These are phyloP conservation scores for Xanthoconium separans DNA, from an alignment of 1,284 basidiomycete species.

Conservation along the genomic window DNA sequence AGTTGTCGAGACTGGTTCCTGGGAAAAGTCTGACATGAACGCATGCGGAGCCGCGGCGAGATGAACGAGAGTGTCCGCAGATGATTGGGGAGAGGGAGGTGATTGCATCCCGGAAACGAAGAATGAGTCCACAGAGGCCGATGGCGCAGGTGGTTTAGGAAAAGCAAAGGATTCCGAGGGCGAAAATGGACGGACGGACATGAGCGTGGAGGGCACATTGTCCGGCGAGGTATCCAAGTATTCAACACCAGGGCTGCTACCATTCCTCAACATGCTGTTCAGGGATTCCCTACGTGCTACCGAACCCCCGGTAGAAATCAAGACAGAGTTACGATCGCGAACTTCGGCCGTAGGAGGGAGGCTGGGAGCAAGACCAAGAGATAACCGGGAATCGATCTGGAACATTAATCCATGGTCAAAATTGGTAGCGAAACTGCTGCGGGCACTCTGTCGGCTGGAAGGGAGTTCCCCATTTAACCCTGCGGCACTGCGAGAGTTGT, in stretches of 20 bases:
- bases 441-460: slow-evolving; percentile 23
- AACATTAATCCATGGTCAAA: slow-evolving; percentile 37
- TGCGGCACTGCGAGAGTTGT: slow-evolving; percentile 1
- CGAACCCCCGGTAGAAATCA: slow-evolving; percentile 21
- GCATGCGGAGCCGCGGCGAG: slow-evolving; percentile 16
- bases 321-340: slow-evolving; percentile 30
- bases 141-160: slow-evolving; percentile 53
- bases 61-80: slow-evolving; percentile 23
- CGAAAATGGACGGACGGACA: slow-evolving; percentile 64
- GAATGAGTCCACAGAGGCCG: slow-evolving; percentile 1
- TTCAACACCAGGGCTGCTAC: slow-evolving; percentile 35
- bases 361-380: slow-evolving; percentile 15
- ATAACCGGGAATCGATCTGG: slow-evolving; percentile 13
- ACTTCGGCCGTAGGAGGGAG: slow-evolving; percentile 52
- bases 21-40: slow-evolving; percentile 14
- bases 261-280: slow-evolving; percentile 37
- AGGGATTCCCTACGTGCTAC: slow-evolving; percentile 36
- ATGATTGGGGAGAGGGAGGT: slow-evolving; percentile 13
- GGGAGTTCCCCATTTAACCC: neutral
- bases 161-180: slow-evolving; percentile 64
- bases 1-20: neutral
- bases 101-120: neutral
- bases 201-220: slow-evolving; percentile 39
- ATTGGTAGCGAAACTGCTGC: slow-evolving; percentile 48
- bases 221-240: slow-evolving; percentile 37